Conservation (phyloP, 306 rosid species). For the Hippophae rhamnoides region DNA sequence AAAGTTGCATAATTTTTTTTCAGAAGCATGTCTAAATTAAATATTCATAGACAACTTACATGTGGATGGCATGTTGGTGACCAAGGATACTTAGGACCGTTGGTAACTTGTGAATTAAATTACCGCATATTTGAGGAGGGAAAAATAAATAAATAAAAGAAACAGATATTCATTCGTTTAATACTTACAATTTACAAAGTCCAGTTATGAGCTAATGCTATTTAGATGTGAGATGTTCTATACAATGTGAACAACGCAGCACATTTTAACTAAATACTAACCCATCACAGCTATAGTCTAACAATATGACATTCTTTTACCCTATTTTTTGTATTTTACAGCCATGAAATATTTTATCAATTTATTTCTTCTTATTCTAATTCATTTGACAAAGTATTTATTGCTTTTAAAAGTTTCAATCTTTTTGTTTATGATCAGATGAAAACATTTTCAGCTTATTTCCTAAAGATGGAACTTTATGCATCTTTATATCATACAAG, state of each 20-base stretch:
- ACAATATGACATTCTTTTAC: too few species aligned
- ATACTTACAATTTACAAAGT: constrained; percentile 37
- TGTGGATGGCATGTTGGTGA: constrained; percentile 74
- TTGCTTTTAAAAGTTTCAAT: neutral
- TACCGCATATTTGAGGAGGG: neutral
- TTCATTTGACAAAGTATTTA: too few species aligned
- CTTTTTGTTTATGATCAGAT: neutral
- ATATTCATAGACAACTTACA: constrained; percentile 44
- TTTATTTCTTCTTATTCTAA: too few species aligned
- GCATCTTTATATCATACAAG: constrained; percentile 40
- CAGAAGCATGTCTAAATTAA: neutral
- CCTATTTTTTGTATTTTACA: too few species aligned
- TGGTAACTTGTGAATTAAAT: constrained; percentile 14
- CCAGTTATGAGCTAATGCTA: constrained; percentile 24
- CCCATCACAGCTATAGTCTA: too few species aligned
- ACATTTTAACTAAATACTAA: too few species aligned
- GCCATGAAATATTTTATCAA: too few species aligned
- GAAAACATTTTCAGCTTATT: neutral
- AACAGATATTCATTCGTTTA: constrained; percentile 10
- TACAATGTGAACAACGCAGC: too few species aligned
- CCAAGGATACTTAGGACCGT: constrained; percentile 34
- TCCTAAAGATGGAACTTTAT: constrained; percentile 15
- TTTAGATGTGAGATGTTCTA: too few species aligned
- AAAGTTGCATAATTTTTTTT: neutral
- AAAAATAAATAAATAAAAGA: neutral